Percentiles rank a stretch among this genome's conserved stretches.
phyloP scores from a whole-genome alignment of 371 early-diverging fungal species.

The Apophysomyces variabilis region DNA sequence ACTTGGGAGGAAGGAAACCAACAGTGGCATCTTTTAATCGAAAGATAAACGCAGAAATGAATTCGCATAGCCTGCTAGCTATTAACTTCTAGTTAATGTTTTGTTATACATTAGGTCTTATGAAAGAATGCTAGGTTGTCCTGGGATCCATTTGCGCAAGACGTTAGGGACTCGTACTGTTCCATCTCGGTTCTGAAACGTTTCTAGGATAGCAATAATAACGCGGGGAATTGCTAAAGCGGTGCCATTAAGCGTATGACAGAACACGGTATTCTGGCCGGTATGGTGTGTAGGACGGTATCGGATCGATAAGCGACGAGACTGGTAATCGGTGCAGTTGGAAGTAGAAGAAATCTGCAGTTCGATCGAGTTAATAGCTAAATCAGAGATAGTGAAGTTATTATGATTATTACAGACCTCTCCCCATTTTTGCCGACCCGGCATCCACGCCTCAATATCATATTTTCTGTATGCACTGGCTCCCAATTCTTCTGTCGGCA shows the following conservation, averaged over 20 bases:
- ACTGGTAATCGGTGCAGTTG: conserved; percentile 91
- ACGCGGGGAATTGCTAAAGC: conserved; percentile 93
- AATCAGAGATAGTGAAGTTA: neutral
- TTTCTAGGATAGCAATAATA: conserved; percentile 88
- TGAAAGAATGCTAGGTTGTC: conserved; percentile 35
- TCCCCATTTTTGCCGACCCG: conserved; percentile 87
- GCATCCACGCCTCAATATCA: conserved; percentile 97
- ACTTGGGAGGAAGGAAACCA: no score
- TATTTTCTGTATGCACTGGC: conserved; percentile 91
- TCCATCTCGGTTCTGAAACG: conserved; percentile 75
- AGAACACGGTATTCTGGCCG: conserved; percentile 57
- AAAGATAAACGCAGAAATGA: no score
- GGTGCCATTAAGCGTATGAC: conserved; percentile 93
- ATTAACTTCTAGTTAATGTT: no score
- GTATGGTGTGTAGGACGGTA: conserved; percentile 42
- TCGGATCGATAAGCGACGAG: conserved; percentile 75
- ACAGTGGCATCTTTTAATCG: no score
- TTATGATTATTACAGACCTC: conserved; percentile 58
- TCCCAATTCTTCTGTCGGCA: conserved; percentile 94
- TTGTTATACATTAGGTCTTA: neutral
- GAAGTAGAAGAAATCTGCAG: conserved; percentile 75
- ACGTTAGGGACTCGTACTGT: conserved; percentile 72
- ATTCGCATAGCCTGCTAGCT: neutral
- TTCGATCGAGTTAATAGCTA: neutral
- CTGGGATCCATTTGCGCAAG: conserved; percentile 75